A percentile compares a stretch with the other conserved stretches of the same genome.
These are phyloP conservation scores for Eutypa lata DNA, from an alignment of 2,329 filamentous ascomycete species.

Conservation along the genomic window DNA sequence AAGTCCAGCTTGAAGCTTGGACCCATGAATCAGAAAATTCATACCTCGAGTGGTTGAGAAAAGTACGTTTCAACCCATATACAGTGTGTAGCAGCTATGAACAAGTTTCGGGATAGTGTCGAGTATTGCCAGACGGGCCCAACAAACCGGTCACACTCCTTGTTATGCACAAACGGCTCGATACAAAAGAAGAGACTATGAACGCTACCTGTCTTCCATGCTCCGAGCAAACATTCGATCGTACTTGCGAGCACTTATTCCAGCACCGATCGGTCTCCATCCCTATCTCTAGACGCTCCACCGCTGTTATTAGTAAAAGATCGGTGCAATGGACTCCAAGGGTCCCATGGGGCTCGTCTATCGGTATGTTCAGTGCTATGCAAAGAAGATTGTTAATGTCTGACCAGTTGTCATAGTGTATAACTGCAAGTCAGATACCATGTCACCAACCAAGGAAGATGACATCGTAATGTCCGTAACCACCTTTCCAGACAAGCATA, in stretches of 20 bases:
- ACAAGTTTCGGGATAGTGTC: neutral
- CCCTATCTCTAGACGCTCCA: constrained; percentile 7
- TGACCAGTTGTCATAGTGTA: constrained; percentile 12
- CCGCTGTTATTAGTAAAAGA: constrained; percentile 9
- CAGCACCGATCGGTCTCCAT: constrained; percentile 15
- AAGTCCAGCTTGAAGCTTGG: neutral
- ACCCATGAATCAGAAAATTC: neutral
- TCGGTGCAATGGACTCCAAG: constrained; percentile 7
- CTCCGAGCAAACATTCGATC: constrained; percentile 5
- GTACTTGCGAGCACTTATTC: constrained; percentile 8
- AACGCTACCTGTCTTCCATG: constrained; percentile 11
- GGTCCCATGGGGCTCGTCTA: constrained; percentile 5
- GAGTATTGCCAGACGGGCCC: neutral
- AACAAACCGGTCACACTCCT: constrained; percentile 4
- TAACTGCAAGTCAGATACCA: constrained; percentile 20
- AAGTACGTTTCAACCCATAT: neutral
- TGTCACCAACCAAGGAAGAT: constrained; percentile 1
- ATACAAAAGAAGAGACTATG: neutral
- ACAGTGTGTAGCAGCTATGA: neutral
- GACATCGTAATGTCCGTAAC: constrained; percentile 19
- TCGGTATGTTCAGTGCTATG: constrained; percentile 6
- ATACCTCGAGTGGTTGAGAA: neutral
- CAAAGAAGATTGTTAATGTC: neutral
- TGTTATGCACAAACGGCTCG: constrained; percentile 12
- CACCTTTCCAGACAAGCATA: constrained; percentile 9